Evolutionary conservation across 768 basidiomycete genomes (phyloP).

Genomic region (Kwoniella sp.): DNA sequence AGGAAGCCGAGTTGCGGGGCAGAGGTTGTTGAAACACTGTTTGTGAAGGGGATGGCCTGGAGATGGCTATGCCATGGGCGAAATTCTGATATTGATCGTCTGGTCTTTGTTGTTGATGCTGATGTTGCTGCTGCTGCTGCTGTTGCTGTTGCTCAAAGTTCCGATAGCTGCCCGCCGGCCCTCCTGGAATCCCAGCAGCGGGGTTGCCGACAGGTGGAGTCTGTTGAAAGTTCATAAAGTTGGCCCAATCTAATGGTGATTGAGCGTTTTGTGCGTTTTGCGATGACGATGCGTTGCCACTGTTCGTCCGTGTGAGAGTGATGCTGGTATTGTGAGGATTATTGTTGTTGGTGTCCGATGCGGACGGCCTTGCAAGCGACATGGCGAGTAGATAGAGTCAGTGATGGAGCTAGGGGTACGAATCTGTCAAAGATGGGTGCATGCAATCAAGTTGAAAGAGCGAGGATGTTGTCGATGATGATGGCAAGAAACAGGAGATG

Average conservation of each 20-base stretch:
- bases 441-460: no score
- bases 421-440: no score
- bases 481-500: not conserved
- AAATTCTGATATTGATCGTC: constrained; percentile 31
- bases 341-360: not conserved
- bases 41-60: constrained; percentile 12
- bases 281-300: constrained; percentile 2
- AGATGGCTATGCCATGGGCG: constrained; percentile 42
- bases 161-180: not conserved
- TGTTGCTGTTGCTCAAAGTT: not conserved
- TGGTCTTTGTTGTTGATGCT: not conserved
- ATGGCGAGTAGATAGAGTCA: not conserved
- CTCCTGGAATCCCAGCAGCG: not conserved
- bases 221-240: constrained; percentile 45
- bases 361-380: not conserved
- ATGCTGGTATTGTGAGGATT: not conserved
- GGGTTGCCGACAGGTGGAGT: constrained; percentile 38
- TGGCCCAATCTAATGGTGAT: constrained; percentile 48
- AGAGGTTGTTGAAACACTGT: constrained; percentile 31
- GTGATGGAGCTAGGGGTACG: no score
- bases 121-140: constrained; percentile 2
- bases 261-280: constrained; percentile 15
- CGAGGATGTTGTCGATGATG: not conserved
- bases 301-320: not conserved
- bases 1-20: constrained; percentile 13